Evolutionary conservation across 352 stramenopile species (phyloP).

Genomic region (Pythium oligandrum): DNA sequence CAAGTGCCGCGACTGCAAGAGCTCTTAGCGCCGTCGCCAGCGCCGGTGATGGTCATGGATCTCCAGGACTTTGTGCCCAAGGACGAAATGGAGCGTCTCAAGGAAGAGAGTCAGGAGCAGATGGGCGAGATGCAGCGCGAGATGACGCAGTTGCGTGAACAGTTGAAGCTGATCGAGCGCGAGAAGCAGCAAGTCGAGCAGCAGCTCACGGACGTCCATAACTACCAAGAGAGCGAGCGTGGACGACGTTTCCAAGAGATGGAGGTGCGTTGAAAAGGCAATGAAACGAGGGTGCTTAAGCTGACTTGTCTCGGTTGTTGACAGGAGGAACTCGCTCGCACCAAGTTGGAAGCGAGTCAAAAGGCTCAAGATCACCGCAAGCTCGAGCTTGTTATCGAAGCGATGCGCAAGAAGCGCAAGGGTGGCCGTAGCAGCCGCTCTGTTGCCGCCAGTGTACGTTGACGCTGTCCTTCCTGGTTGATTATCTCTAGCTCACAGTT

Average conservation of each 20-base stretch:
- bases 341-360: constrained; percentile 16
- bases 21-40: constrained; percentile 16
- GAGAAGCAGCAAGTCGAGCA: constrained; percentile 61
- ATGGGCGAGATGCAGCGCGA: constrained; percentile 28
- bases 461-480: too few species aligned
- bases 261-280: constrained; percentile 22
- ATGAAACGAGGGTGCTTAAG: not conserved
- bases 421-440: too few species aligned
- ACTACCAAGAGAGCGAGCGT: constrained; percentile 63
- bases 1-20: constrained; percentile 22
- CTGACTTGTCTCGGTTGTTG: not conserved
- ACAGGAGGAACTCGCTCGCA: constrained; percentile 15
- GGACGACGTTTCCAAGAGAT: constrained; percentile 53
- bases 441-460: too few species aligned
- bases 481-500: too few species aligned
- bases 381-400: constrained; percentile 1
- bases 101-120: constrained; percentile 36
- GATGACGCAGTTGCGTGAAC: constrained; percentile 19
- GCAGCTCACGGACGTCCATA: constrained; percentile 60
- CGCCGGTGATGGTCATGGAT: constrained; percentile 40
- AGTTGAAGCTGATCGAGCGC: constrained; percentile 36
- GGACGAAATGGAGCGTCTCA: constrained; percentile 46
- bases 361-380: constrained; percentile 15
- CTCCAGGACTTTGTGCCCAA: constrained; percentile 64
- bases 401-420: constrained; percentile 4